Evolutionary conservation across 2,329 filamentous ascomycete species (phyloP), one percentile per base, ranked within the genome.

Genomic region (Tolypocladium inflatum): DNA sequence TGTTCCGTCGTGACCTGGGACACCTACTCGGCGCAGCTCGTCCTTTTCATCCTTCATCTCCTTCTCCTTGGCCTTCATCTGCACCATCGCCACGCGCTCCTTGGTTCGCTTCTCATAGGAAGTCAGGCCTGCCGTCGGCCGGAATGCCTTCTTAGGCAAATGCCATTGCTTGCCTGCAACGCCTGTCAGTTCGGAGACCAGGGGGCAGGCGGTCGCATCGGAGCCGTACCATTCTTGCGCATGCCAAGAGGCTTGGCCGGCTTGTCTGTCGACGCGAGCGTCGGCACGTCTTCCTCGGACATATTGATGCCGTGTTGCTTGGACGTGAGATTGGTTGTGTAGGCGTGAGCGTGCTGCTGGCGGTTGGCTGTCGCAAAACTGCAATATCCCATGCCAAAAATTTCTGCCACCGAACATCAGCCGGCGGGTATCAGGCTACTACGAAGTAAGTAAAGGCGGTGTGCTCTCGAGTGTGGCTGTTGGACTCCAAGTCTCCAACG

Each of bases 31-130:
- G 75, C 91, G 83, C 73, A 88, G 88, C n/a, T 88, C 84, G 70
- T 96, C 91, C 76, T 96, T 97, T 77, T 97, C 94, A 0, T 91
- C 90, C 78, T 93, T 95, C 85, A 99, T 85, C 73, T 97, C 91
- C 74, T 90, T 92, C 76, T 97, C 94, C 69, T 91, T 91, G 41
- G 91, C 90, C 77, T 97, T 97, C 66, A 89, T 83, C n/a, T 90
- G 85, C 15, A 84, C 82, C 66, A 86, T 81, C 9, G 86, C 82
- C 61, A 86, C 83, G 55, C 91, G 84, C 61, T 86, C 81, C 65
- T 87, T 86, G 52, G 84, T 77, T 56, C 93, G 86, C 73, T 91
- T 88, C 64, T 87, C 86, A 71, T 88, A 97, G 0, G 90, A 85
- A 3, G 84, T 89, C 65, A 91, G 81, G 33, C 92, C 91, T 11